Base-by-base conservation (phyloP, 176 grass and related monocot genomes). In the Saccharum spontaneum region DNA sequence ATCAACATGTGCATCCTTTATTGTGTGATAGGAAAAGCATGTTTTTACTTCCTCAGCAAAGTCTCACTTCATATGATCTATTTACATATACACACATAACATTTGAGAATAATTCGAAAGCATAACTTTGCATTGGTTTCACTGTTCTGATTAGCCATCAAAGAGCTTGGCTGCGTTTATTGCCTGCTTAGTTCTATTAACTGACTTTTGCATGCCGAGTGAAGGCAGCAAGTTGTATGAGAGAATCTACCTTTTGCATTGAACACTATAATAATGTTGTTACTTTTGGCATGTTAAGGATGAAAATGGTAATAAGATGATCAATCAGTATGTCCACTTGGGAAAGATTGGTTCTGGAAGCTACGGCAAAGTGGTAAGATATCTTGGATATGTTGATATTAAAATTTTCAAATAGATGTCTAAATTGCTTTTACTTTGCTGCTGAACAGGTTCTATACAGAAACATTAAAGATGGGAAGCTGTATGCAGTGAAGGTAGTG, bases 341-440 rank as follows among this genome's bases (percentile, higher is more conserved):
- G 87, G 85, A 34, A 92, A 89, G 70, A 94, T 97, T 79, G 95
- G 95, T 66, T 77, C 95, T 54, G 95, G 95, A 72, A 97, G 95
- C 78, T 97, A 97, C 70, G 95, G 92, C 37, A 88, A 97, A 94
- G 95, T 97, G 95, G 95, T 97, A 94, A 89, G 88, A 77, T 69
- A 34, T 2, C 70, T 71, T 81, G 16, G 34, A 31, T 89, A 11
- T 80, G 15, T 30, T 71, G 43, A 71, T 54, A 59, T 55, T 33
- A 65, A 20, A 4, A 67, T 78, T 61, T 24, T 7, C 15, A 6
- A 30, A 33, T 89, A 64, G 22, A 78, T 75, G 12, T 31, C 55
- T 87, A 18, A 78, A 45, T 82, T 38, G 3, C 10, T 33, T 78
- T 73, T 67, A 15, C 61, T 44, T 57, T 89, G 24, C 64, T 83